Percentiles rank a stretch among this genome's conserved stretches.
Evolutionary conservation across 352 stramenopile species (phyloP).

Genomic region (Globisporangium viniferum): DNA sequence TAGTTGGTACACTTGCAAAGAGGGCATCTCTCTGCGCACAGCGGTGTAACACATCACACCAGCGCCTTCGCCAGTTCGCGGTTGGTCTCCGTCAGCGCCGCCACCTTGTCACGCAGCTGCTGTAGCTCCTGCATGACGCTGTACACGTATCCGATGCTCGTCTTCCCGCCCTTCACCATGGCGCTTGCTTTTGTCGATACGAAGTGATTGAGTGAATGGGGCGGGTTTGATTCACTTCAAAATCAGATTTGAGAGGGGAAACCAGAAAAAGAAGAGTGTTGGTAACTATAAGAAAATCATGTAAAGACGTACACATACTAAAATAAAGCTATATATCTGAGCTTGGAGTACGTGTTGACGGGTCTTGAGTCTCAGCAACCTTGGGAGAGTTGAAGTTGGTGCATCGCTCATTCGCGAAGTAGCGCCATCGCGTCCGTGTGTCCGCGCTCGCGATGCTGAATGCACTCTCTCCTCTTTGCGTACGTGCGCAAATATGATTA

Average conservation of each 20-base stretch:
- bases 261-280: neutral
- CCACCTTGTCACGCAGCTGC: constrained; percentile 42
- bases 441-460: constrained; percentile 31
- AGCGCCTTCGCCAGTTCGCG: constrained; percentile 59
- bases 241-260: constrained; percentile 11
- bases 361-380: neutral
- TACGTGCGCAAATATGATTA: neutral
- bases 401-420: constrained; percentile 12
- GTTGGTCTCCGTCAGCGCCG: constrained; percentile 52
- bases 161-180: constrained; percentile 28
- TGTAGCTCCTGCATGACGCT: constrained; percentile 64
- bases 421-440: constrained; percentile 31
- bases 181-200: too few relatives aligned
- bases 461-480: constrained; percentile 27
- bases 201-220: too few relatives aligned
- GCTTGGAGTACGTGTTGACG: neutral
- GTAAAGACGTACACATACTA: neutral
- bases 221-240: neutral
- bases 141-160: constrained; percentile 47
- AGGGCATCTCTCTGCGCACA: neutral
- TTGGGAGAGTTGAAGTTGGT: constrained; percentile 5
- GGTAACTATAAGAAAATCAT: constrained; percentile 2
- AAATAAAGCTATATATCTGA: neutral
- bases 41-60: constrained; percentile 21
- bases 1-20: neutral